Evolutionary conservation across 192 early-diverging fungal genomes (phyloP), one percentile per base, ranked within the genome.

Genomic region (Backusella mclennaniae): DNA sequence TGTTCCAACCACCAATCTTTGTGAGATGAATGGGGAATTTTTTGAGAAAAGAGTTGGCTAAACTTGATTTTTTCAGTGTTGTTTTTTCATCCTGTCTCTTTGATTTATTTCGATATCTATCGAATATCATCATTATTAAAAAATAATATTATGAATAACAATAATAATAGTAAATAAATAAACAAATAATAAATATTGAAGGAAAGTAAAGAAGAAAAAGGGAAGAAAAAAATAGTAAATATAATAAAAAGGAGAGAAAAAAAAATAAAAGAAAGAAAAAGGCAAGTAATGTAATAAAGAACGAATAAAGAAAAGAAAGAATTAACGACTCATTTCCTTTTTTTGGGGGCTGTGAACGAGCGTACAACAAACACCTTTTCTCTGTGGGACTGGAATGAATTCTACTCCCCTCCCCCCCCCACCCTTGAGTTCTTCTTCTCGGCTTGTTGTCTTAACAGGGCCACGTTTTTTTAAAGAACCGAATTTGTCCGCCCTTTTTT

Each of bases 101-200:
- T 46, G 44, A 49, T 71, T 71, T 71, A 49, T 41, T 71, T 71
- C 70, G 41, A 49, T 71, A 71, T 31, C 70, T 41, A 71, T 71
- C 70, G 42, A 71, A 71, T 46, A 71, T 49, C 70, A 71, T 71
- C 36, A 44, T 44, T 26, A 29, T 44, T 33, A 42, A 15, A 31
- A 14, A 71, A 15, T 23, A 69, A 19, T 49, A 49, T 17, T 49
- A 49, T 49, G 19, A 49, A 12, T 44, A 44, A 14, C 15, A 49
- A 19, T 19, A 49, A n/a, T 14, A 44, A 14, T 11, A 44, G 14
- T 49, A 49, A 49, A 49, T 21, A 49, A 49, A 49, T 21, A n/a
- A 49, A 49, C 19, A 49, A 59, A 12, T 23, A 59, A 59, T 59
- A 49, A 59, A 23, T 23, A 59, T 23, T 59, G 26, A 63, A 63